Conservation (phyloP, 108 stramenopile species). For the Stephanodiscus triporus region DNA sequence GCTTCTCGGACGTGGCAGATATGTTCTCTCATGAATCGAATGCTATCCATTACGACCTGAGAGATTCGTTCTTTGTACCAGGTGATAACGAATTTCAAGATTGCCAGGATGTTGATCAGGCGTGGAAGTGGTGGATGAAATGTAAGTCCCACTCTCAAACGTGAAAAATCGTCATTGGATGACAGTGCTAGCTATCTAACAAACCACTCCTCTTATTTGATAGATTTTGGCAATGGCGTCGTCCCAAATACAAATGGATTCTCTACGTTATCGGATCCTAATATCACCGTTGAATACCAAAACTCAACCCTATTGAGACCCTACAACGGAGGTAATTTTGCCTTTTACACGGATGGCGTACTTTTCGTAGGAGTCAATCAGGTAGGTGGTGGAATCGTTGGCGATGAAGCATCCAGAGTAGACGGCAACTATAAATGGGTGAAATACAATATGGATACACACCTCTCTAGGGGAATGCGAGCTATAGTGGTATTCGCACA, state of each 20-base stretch:
- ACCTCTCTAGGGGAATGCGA: conserved; percentile 23
- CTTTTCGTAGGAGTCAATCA: conserved; percentile 44
- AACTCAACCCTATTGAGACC: background rate
- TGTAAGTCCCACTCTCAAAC: background rate
- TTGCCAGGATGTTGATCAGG: conserved; percentile 15
- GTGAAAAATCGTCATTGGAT: background rate
- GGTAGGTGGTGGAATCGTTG: conserved; percentile 26
- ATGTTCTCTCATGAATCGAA: conserved; percentile 19
- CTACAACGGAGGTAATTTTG: conserved; percentile 24
- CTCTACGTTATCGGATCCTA: conserved; percentile 25
- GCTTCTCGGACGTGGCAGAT: conserved; percentile 12
- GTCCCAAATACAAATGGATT: conserved; percentile 28
- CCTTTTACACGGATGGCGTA: conserved; percentile 26
- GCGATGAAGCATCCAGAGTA: conserved; percentile 35
- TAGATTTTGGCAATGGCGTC: conserved; percentile 40
- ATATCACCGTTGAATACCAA: conserved; percentile 22
- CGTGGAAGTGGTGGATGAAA: conserved; percentile 38
- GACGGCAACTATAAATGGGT: conserved; percentile 34
- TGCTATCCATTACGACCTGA: conserved; percentile 22
- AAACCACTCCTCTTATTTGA: background rate
- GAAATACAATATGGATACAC: conserved; percentile 30
- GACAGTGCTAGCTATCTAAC: background rate
- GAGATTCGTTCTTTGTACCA: conserved; percentile 30
- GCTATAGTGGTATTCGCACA: conserved; percentile 41
- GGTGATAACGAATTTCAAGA: conserved; percentile 47